Percentiles rank a stretch among this genome's conserved stretches.
These are phyloP conservation scores for Aureobasidium sp. DNA, from an alignment of 2,329 filamentous ascomycete species.

Conservation along the genomic window DNA sequence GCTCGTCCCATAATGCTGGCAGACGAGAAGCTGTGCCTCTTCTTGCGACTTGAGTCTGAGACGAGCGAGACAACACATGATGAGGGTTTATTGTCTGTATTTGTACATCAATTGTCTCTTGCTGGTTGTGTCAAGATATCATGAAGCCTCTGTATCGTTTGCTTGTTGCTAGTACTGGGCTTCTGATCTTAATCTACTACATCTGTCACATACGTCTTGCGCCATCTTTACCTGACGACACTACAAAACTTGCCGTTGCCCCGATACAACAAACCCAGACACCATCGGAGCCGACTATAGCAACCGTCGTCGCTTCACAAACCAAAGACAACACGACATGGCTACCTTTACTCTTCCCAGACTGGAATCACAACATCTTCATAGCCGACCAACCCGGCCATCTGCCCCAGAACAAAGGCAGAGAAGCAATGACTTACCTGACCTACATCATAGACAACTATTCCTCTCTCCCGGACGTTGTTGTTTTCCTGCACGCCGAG, in stretches of 20 bases:
- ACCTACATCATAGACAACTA: slow-evolving; percentile 57
- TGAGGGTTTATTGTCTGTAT: too few species aligned
- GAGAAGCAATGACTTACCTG: slow-evolving; percentile 45
- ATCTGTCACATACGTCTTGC: background rate
- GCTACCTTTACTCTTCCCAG: slow-evolving; percentile 32
- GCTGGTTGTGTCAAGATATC: too few species aligned
- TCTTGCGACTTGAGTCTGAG: too few species aligned
- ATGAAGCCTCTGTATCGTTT: background rate
- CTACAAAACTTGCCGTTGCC: too few species aligned
- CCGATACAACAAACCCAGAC: too few species aligned
- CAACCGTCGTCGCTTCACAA: slow-evolving; percentile 32
- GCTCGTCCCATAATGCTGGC: too few species aligned
- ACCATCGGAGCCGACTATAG: background rate
- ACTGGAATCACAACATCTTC: slow-evolving; percentile 39
- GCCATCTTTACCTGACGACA: background rate
- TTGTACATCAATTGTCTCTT: too few species aligned
- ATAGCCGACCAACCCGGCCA: slow-evolving; percentile 33
- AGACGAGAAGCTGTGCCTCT: too few species aligned
- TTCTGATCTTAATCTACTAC: background rate
- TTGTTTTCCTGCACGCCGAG: slow-evolving; percentile 56
- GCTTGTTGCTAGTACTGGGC: background rate
- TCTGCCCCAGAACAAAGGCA: slow-evolving; percentile 43
- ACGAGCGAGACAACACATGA: too few species aligned
- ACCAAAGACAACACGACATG: slow-evolving; percentile 35
- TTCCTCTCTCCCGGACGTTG: slow-evolving; percentile 50